Evolutionary conservation across 2,329 filamentous ascomycete species (phyloP).

Genomic region (Colletotrichum gloeosporioides): DNA sequence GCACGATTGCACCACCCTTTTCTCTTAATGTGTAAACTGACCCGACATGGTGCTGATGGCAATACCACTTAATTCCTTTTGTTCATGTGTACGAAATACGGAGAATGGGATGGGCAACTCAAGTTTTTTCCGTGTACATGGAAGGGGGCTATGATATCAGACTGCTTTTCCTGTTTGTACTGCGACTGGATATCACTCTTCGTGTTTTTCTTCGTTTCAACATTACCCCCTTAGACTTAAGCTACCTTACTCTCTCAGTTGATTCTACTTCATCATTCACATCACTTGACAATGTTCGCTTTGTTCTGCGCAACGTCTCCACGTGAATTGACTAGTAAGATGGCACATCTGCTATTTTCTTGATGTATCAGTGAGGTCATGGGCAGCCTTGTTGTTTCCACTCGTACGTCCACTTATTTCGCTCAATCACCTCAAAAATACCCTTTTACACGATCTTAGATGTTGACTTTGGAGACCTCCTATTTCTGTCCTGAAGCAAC

Average conservation of each 20-base stretch:
- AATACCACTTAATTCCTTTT: not conserved
- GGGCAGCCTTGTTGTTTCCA: too few species aligned
- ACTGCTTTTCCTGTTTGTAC: not conserved
- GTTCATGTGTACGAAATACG: not conserved
- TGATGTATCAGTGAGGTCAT: too few species aligned
- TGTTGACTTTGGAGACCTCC: too few species aligned
- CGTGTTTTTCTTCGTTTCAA: not conserved
- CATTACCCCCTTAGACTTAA: not conserved
- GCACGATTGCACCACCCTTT: not conserved
- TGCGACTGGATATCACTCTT: not conserved
- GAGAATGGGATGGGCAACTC: not conserved
- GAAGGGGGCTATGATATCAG: slow-evolving; percentile 5
- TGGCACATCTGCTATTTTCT: accelerated
- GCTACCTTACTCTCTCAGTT: not conserved
- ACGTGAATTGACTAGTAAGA: not conserved
- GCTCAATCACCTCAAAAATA: too few species aligned
- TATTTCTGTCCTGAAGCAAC: too few species aligned
- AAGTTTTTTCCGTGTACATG: not conserved
- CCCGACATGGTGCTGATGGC: not conserved
- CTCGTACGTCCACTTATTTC: too few species aligned
- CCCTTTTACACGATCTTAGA: too few species aligned
- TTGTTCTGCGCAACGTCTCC: accelerated
- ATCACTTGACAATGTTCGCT: not conserved
- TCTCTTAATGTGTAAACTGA: not conserved
- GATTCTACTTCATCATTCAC: not conserved